Evolutionary conservation across 108 stramenopile genomes (phyloP).

Genomic region (Nitzschia sp.): DNA sequence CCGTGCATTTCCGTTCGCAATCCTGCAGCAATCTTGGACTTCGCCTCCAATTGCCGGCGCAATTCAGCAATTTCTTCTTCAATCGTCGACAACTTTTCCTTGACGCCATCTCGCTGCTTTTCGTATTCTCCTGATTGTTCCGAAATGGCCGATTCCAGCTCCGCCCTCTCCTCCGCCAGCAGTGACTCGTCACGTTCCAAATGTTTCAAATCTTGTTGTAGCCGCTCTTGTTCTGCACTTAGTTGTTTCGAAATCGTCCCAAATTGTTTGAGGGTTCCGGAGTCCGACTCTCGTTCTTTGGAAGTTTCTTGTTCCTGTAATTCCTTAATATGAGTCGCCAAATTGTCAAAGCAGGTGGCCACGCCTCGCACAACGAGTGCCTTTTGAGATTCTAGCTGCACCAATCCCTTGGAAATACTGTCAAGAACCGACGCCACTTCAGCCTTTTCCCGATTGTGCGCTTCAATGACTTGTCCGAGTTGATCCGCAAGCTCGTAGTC

Average conservation of each 20-base stretch:
- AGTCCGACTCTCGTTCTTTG: conserved; percentile 42
- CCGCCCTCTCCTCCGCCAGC: conserved; percentile 69
- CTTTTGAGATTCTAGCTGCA: conserved; percentile 54
- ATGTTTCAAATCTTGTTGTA: conserved; percentile 73
- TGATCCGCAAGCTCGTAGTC: conserved; percentile 86
- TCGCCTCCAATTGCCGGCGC: conserved; percentile 49
- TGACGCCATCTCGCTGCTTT: conserved; percentile 49
- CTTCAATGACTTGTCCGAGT: conserved; percentile 61
- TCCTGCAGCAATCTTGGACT: conserved; percentile 54
- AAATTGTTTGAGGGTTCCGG: conserved; percentile 56
- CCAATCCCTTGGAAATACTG: conserved; percentile 46
- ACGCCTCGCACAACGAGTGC: conserved; percentile 50
- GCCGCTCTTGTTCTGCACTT: conserved; percentile 69
- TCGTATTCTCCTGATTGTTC: conserved; percentile 79
- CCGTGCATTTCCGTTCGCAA: conserved; percentile 63
- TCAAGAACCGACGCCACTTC: conserved; percentile 50
- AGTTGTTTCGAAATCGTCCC: conserved; percentile 63
- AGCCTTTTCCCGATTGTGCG: conserved; percentile 54
- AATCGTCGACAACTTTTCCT: conserved; percentile 51
- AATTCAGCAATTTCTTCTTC: conserved; percentile 76
- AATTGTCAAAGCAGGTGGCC: conserved; percentile 53
- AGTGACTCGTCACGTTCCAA: conserved; percentile 81
- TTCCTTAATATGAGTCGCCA: conserved; percentile 47
- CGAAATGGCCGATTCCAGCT: conserved; percentile 72
- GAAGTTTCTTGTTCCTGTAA: conserved; percentile 47